Evolutionary conservation across 441 rosid species (phyloP).

Genomic region (Bocquillonia castaneifolia): DNA sequence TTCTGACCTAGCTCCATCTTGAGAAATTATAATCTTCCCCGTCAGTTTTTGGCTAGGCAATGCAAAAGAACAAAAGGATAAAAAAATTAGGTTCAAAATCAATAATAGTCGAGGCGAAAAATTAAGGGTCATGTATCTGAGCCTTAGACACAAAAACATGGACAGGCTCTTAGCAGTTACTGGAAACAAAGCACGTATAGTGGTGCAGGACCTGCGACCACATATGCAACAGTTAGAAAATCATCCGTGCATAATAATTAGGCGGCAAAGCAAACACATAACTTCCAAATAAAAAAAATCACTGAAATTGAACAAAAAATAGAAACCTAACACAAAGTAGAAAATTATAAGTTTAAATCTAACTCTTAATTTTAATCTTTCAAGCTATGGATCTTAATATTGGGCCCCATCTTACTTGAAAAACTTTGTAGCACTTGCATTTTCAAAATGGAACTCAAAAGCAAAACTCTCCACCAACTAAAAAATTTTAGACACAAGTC

Average conservation of each 20-base stretch:
- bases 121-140: slow-evolving; percentile 27
- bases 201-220: slow-evolving; percentile 74
- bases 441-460: background rate
- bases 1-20: slow-evolving; percentile 70
- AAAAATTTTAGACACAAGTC: slow-evolving; percentile 9
- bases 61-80: slow-evolving; percentile 14
- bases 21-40: slow-evolving; percentile 38
- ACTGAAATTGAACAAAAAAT: background rate
- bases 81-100: slow-evolving; percentile 20
- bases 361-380: slow-evolving; percentile 7
- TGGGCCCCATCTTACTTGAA: background rate
- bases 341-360: slow-evolving; percentile 10
- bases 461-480: slow-evolving; percentile 11
- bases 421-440: background rate
- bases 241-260: slow-evolving; percentile 25
- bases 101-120: slow-evolving; percentile 4
- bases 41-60: slow-evolving; percentile 35
- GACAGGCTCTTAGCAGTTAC: slow-evolving; percentile 44
- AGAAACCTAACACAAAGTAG: slow-evolving; percentile 14
- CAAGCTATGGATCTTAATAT: background rate
- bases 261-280: slow-evolving; percentile 18
- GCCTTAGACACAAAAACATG: slow-evolving; percentile 29
- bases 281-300: background rate
- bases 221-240: slow-evolving; percentile 56
- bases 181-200: slow-evolving; percentile 47